phyloP scores from a whole-genome alignment of 257 asterid genomes.

The Primulina huaijiensis region DNA sequence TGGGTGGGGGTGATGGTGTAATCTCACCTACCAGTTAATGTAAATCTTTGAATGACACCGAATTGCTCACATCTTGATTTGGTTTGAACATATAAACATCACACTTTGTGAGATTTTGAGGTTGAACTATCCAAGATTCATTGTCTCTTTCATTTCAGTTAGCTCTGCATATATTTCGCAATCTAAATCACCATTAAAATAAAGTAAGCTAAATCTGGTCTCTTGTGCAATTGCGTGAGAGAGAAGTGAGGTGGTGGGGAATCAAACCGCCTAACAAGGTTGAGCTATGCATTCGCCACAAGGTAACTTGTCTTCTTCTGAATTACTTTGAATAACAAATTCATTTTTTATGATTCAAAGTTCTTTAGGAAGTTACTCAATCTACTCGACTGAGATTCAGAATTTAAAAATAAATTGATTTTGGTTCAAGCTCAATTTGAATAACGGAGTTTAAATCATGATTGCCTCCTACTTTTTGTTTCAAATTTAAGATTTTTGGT shows the following conservation, averaged over 20 bases:
- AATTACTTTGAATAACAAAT: too few relatives aligned
- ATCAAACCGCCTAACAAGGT: background rate
- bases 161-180: slow-evolving; percentile 2
- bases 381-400: too few relatives aligned
- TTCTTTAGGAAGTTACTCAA: too few relatives aligned
- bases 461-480: too few relatives aligned
- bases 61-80: slow-evolving; percentile 52
- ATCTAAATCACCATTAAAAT: background rate
- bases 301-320: slow-evolving; percentile 21
- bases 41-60: slow-evolving; percentile 25
- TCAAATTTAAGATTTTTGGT: too few relatives aligned
- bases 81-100: background rate
- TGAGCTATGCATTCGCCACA: background rate
- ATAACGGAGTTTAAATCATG: too few relatives aligned
- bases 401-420: too few relatives aligned
- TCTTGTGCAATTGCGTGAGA: slow-evolving; percentile 31
- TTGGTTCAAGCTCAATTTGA: too few relatives aligned
- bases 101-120: slow-evolving; percentile 19
- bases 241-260: slow-evolving; percentile 16
- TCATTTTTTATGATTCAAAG: too few relatives aligned
- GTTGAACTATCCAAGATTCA: slow-evolving; percentile 18
- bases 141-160: too few relatives aligned
- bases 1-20: slow-evolving; percentile 50
- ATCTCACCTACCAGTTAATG: slow-evolving; percentile 40
- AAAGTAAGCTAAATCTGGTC: background rate